Conservation (phyloP, 1,284 basidiomycete genomes). For the Melampsora medusae region DNA sequence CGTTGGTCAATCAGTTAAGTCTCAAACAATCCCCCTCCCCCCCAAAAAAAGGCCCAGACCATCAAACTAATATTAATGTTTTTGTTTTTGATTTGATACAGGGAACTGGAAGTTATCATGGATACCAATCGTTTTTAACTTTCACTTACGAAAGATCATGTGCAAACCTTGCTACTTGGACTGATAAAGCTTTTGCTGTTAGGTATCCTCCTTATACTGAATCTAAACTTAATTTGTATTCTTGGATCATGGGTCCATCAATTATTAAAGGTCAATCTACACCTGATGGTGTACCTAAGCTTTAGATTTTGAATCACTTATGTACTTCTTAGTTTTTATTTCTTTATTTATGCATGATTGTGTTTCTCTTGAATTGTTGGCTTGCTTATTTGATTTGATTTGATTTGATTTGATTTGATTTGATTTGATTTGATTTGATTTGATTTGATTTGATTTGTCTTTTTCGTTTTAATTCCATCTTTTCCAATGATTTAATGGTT, state of each 20-base stretch:
- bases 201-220: conserved; percentile 55
- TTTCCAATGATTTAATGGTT: too few species aligned
- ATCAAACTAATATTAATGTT: not conserved
- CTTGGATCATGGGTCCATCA: conserved; percentile 10
- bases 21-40: not conserved
- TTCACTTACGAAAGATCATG: conserved; percentile 56
- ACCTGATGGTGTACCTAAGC: conserved; percentile 7
- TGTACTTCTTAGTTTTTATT: too few species aligned
- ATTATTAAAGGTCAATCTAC: conserved; percentile 23
- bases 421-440: too few species aligned
- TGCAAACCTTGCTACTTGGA: conserved; percentile 53
- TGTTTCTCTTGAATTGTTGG: too few species aligned
- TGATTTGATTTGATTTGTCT: too few species aligned
- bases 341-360: too few species aligned
- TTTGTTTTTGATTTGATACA: not conserved
- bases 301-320: too few species aligned
- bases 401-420: too few species aligned
- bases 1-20: conserved; percentile 48
- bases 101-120: conserved; percentile 53
- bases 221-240: conserved; percentile 27
- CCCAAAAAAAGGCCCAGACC: not conserved
- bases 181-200: conserved; percentile 53
- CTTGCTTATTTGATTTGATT: too few species aligned
- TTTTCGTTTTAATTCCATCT: too few species aligned
- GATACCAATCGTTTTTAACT: conserved; percentile 54